Conservation (phyloP, 2,329 filamentous ascomycete genomes). For the Neonectria coccinea region DNA sequence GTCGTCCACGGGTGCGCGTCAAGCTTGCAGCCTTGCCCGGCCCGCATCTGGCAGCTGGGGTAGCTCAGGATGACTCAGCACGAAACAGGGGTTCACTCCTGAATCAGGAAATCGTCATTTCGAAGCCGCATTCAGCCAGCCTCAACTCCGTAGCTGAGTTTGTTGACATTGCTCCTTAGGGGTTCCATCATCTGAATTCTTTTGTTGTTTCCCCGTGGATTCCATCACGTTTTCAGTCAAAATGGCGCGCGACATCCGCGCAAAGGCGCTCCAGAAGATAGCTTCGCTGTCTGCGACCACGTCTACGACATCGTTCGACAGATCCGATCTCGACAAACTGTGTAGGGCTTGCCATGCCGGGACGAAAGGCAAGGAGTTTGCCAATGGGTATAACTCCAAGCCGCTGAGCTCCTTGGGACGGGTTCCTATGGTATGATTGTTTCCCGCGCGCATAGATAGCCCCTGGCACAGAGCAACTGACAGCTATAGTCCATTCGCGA, state of each 20-base stretch:
- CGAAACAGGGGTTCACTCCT: conserved; percentile 41
- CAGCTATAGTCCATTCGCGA: conserved; percentile 80
- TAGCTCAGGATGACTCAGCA: conserved; percentile 58
- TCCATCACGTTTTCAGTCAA: conserved; percentile 23
- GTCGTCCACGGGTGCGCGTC: conserved; percentile 54
- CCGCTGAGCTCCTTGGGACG: conserved; percentile 59
- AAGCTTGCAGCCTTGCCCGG: conserved; percentile 65
- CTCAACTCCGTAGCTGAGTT: conserved; percentile 26
- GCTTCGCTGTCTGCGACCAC: conserved; percentile 70
- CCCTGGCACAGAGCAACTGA: conserved; percentile 32
- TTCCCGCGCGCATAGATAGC: background rate
- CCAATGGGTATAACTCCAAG: conserved; percentile 62
- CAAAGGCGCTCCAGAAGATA: conserved; percentile 73
- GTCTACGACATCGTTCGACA: conserved; percentile 66
- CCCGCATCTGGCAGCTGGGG: conserved; percentile 38
- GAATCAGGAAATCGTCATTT: conserved; percentile 39
- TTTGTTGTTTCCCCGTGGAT: conserved; percentile 17
- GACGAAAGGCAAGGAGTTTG: conserved; percentile 55
- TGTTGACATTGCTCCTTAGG: conserved; percentile 34
- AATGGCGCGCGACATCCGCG: conserved; percentile 69
- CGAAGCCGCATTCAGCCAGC: conserved; percentile 20
- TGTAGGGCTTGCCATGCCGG: conserved; percentile 68
- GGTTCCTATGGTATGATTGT: conserved; percentile 68
- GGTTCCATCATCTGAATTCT: conserved; percentile 18
- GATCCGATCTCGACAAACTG: conserved; percentile 72